Evolutionary conservation across 768 basidiomycete species (phyloP).

Genomic region (Russula olivacea): DNA sequence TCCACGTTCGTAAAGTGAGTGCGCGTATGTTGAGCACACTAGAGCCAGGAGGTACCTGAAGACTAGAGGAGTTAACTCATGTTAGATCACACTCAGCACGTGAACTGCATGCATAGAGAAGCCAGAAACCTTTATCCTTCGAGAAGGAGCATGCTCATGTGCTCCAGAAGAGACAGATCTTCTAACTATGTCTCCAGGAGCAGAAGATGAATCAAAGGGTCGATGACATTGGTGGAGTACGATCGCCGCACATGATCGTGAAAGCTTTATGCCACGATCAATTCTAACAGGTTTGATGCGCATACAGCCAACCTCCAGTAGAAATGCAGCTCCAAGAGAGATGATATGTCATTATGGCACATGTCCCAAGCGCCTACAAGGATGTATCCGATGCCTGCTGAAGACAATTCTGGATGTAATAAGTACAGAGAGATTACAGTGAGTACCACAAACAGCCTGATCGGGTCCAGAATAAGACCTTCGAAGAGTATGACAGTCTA

Average conservation of each 20-base stretch:
- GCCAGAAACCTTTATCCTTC: background rate
- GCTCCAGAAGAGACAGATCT: background rate
- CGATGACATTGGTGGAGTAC: background rate
- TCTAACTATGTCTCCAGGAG: background rate
- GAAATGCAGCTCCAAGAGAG: background rate
- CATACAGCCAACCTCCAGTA: background rate
- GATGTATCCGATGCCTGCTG: slow-evolving; percentile 14
- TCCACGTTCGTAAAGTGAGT: background rate
- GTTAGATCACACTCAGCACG: background rate
- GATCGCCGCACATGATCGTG: background rate
- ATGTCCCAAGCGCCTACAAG: slow-evolving; percentile 15
- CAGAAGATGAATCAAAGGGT: background rate
- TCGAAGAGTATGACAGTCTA: slow-evolving; percentile 23
- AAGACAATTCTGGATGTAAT: slow-evolving; percentile 21
- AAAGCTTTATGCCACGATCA: background rate
- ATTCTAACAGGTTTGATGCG: background rate
- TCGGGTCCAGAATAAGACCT: slow-evolving; percentile 12
- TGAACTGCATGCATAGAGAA: background rate
- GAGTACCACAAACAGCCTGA: slow-evolving; percentile 18
- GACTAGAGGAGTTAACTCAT: background rate
- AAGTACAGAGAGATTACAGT: slow-evolving; percentile 24
- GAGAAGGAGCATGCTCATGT: background rate
- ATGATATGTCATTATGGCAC: slow-evolving; percentile 20
- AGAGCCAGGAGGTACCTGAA: background rate
- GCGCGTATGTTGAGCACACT: background rate